A percentile compares a stretch with the other conserved stretches of the same genome.
Conservation (phyloP, 2,329 filamentous ascomycete genomes). For the Fusarium sp. region DNA sequence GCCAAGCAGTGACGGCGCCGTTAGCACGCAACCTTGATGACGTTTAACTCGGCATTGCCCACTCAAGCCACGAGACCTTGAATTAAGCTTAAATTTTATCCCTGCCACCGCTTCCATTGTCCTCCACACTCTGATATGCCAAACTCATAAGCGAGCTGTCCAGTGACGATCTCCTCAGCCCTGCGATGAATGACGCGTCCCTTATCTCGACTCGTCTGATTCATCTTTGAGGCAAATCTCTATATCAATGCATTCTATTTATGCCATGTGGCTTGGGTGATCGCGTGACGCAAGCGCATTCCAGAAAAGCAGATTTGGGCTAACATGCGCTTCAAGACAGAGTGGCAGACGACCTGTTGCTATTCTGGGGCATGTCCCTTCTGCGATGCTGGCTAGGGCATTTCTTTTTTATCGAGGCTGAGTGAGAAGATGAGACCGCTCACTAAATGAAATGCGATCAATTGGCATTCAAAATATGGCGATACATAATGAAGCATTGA, state of each 20-base stretch:
- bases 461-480: not conserved
- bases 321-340: not conserved
- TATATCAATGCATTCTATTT: not conserved
- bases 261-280: constrained; percentile 7
- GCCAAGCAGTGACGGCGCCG: constrained; percentile 2
- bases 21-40: not conserved
- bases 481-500: no score
- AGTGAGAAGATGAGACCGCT: not conserved
- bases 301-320: not conserved
- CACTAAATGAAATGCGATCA: not conserved
- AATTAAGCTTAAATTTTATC: constrained; percentile 11
- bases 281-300: constrained; percentile 11
- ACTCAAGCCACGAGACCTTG: not conserved
- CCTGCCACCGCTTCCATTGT: not conserved
- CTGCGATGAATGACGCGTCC: constrained; percentile 20
- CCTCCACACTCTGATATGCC: not conserved
- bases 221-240: no score
- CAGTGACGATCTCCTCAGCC: not conserved
- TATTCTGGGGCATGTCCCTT: constrained; percentile 20
- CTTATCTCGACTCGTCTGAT: not conserved
- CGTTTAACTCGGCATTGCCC: not conserved
- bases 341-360: constrained; percentile 32
- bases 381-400: not conserved
- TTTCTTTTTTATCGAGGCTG: constrained; percentile 16
- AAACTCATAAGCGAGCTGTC: not conserved